phyloP scores from a whole-genome alignment of 176 grass and related monocot species.

The Triticum turgidum region DNA sequence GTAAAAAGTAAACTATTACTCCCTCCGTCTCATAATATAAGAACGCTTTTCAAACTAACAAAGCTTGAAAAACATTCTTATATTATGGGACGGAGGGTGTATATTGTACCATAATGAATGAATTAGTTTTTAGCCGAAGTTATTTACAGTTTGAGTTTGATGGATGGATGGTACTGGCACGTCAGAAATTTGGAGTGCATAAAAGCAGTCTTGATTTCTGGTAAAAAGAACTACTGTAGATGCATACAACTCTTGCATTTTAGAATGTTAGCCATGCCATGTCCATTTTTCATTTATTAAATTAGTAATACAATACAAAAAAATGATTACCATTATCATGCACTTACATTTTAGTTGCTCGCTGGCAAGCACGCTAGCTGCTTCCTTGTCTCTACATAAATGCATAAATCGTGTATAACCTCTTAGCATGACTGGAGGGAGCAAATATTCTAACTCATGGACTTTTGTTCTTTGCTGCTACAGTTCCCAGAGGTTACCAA shows the following conservation, averaged over 20 bases:
- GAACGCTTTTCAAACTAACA: no score
- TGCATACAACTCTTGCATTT: conserved; percentile 5
- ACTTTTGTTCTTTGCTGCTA: conserved; percentile 46
- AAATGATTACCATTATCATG: background rate
- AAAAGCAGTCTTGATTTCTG: background rate
- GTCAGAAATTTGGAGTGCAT: background rate
- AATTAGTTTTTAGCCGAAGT: background rate
- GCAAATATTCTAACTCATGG: conserved; percentile 26
- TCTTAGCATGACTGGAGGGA: conserved; percentile 7
- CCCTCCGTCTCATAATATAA: no score
- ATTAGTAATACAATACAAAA: background rate
- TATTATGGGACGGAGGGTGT: no score
- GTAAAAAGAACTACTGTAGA: background rate
- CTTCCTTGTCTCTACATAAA: conserved; percentile 9
- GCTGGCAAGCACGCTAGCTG: background rate
- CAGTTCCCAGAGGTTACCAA: conserved; percentile 66
- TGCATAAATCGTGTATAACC: background rate
- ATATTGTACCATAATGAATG: background rate
- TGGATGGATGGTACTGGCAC: conserved; percentile 4
- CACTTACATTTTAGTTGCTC: background rate
- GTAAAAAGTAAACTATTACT: background rate
- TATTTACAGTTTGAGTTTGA: background rate
- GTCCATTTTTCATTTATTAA: conserved; percentile 4
- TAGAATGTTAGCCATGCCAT: conserved; percentile 13
- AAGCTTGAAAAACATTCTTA: no score